Conservation (phyloP, 2,329 filamentous ascomycete species). For the Cytospora mali region DNA sequence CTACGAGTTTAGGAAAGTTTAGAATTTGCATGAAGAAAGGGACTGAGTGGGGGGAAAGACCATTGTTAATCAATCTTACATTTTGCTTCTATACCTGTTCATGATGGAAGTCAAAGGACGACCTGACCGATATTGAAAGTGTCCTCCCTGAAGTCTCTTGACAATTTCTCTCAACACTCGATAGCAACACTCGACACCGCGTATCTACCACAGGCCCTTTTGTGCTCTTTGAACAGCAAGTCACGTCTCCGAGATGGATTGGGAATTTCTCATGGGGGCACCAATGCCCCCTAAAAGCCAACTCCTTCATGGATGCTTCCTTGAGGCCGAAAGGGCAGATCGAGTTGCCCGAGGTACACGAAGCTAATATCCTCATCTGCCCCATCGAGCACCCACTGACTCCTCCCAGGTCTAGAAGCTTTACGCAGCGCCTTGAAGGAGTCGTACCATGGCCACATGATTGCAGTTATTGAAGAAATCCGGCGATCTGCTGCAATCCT, state of each 20-base stretch:
- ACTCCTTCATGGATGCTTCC: constrained; percentile 55
- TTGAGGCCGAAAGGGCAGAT: constrained; percentile 57
- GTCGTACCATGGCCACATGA: constrained; percentile 50
- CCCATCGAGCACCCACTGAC: neutral
- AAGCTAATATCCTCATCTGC: no score
- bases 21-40: neutral
- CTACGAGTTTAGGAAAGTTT: neutral
- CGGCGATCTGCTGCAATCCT: constrained; percentile 48
- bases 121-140: constrained; percentile 2
- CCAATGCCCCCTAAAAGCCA: constrained; percentile 31
- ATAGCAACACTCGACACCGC: neutral
- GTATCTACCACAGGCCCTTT: neutral
- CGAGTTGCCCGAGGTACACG: constrained; percentile 40
- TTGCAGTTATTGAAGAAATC: constrained; percentile 51
- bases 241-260: constrained; percentile 14
- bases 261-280: constrained; percentile 17
- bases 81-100: neutral
- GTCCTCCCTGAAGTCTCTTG: neutral
- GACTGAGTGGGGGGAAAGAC: neutral
- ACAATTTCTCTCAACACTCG: neutral
- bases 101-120: constrained; percentile 14
- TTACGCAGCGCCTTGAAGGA: constrained; percentile 50
- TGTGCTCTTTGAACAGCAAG: neutral
- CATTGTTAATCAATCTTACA: neutral
- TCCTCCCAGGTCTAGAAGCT: constrained; percentile 46